A percentile compares a stretch with the other conserved stretches of the same genome.
phyloP scores from a whole-genome alignment of 108 stramenopile genomes.

The Cyclotella atomus region DNA sequence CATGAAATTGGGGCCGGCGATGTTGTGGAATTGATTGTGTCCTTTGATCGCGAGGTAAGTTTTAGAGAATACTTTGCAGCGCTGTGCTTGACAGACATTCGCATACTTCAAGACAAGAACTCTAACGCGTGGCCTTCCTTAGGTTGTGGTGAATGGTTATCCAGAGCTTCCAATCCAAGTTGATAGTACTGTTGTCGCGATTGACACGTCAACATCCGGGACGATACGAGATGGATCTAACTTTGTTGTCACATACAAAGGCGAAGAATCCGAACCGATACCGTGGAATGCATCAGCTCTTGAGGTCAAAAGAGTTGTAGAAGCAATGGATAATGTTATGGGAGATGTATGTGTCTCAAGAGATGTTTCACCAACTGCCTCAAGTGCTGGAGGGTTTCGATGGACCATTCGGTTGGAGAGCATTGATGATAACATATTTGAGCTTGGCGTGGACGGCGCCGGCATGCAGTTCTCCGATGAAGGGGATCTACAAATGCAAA shows the following conservation, averaged over 20 bases:
- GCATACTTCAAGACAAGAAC: not conserved
- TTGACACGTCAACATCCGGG: constrained; percentile 23
- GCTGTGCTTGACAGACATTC: not conserved
- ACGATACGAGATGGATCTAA: constrained; percentile 22
- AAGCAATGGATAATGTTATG: constrained; percentile 8
- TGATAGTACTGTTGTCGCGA: constrained; percentile 17
- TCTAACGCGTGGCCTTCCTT: not conserved
- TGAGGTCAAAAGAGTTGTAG: constrained; percentile 28
- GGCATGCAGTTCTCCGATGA: constrained; percentile 17
- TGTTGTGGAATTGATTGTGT: constrained; percentile 36
- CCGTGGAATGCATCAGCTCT: constrained; percentile 32
- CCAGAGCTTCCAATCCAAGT: constrained; percentile 42
- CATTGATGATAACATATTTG: constrained; percentile 20
- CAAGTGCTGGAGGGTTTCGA: constrained; percentile 22
- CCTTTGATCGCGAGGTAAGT: constrained; percentile 46
- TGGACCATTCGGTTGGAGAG: constrained; percentile 45
- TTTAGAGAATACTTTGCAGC: too few relatives aligned
- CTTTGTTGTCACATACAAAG: constrained; percentile 34
- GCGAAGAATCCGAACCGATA: constrained; percentile 21
- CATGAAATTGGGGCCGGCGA: constrained; percentile 51
- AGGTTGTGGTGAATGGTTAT: constrained; percentile 36
- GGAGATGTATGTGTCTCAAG: constrained; percentile 33
- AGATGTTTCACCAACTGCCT: constrained; percentile 6
- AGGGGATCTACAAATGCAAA: not conserved
- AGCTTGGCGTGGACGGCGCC: constrained; percentile 12